Evolutionary conservation across 441 rosid genomes (phyloP).

Genomic region (Geranium incanum): DNA sequence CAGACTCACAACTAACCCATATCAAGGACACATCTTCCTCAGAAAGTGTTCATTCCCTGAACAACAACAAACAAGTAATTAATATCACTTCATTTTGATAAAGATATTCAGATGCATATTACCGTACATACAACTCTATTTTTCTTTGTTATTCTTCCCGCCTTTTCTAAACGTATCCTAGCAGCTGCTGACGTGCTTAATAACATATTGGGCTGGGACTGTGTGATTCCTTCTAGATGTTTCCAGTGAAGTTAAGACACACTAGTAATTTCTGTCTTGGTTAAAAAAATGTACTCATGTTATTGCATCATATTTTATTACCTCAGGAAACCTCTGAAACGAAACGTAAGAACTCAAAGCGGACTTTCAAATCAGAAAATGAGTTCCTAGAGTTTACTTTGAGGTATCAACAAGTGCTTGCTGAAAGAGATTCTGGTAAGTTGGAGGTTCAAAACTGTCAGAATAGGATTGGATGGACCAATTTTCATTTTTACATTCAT

Average conservation of each 20-base stretch:
- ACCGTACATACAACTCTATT: too few relatives aligned
- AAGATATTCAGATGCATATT: too few relatives aligned
- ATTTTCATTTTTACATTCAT: too few relatives aligned
- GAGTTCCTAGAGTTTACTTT: slow-evolving; percentile 75
- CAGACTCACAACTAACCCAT: slow-evolving; percentile 27
- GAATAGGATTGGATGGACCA: not conserved
- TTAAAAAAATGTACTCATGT: not conserved
- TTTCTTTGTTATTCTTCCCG: too few relatives aligned
- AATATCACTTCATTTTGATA: not conserved
- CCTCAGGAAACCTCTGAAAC: slow-evolving; percentile 55
- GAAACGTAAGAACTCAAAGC: slow-evolving; percentile 57
- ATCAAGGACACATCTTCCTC: slow-evolving; percentile 32
- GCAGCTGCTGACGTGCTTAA: too few relatives aligned
- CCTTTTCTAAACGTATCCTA: too few relatives aligned
- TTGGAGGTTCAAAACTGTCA: slow-evolving; percentile 7
- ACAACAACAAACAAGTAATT: slow-evolving; percentile 56
- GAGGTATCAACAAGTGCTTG: slow-evolving; percentile 74
- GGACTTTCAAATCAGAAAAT: slow-evolving; percentile 58
- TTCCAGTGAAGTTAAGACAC: too few relatives aligned
- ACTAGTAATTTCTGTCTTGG: not conserved
- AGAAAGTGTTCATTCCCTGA: slow-evolving; percentile 38
- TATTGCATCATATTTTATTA: slow-evolving; percentile 11
- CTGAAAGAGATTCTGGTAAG: slow-evolving; percentile 80
- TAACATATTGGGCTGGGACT: too few relatives aligned
- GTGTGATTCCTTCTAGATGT: too few relatives aligned